These are phyloP conservation scores for Lentinula sp. DNA, from an alignment of 768 basidiomycete species.

Conservation along the genomic window DNA sequence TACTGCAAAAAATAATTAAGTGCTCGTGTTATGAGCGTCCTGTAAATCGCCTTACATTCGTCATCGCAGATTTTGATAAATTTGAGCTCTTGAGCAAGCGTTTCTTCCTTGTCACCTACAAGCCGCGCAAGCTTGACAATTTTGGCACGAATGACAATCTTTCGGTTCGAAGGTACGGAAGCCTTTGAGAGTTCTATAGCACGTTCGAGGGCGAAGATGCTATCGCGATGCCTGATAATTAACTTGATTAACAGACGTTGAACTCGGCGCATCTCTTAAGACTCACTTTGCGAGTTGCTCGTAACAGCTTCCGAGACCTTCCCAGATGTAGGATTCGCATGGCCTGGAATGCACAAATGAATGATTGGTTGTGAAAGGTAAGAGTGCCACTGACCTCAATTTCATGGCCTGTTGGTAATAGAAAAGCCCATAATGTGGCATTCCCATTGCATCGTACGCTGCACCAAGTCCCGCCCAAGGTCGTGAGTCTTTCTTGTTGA, in stretches of 20 bases:
- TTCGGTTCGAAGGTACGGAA: neutral
- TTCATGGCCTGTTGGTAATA: slow-evolving; percentile 27
- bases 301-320: slow-evolving; percentile 3
- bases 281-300: neutral
- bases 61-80: neutral
- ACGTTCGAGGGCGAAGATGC: neutral
- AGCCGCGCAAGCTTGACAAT: neutral
- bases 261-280: neutral
- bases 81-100: neutral
- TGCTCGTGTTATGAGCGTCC: neutral
- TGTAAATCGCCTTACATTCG: neutral
- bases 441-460: slow-evolving; percentile 70
- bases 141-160: neutral
- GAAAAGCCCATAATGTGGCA: slow-evolving; percentile 73
- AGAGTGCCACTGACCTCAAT: slow-evolving; percentile 1
- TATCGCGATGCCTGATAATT: neutral
- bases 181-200: neutral
- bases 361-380: neutral
- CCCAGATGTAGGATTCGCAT: slow-evolving; percentile 2
- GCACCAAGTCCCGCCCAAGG: slow-evolving; percentile 85
- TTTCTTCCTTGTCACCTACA: neutral
- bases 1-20: neutral
- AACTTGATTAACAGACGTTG: neutral
- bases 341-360: neutral
- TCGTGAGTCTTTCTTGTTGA: slow-evolving; percentile 74